Evolutionary conservation across 495 filamentous ascomycete genomes (phyloP).

Genomic region (Xylaria acuta): DNA sequence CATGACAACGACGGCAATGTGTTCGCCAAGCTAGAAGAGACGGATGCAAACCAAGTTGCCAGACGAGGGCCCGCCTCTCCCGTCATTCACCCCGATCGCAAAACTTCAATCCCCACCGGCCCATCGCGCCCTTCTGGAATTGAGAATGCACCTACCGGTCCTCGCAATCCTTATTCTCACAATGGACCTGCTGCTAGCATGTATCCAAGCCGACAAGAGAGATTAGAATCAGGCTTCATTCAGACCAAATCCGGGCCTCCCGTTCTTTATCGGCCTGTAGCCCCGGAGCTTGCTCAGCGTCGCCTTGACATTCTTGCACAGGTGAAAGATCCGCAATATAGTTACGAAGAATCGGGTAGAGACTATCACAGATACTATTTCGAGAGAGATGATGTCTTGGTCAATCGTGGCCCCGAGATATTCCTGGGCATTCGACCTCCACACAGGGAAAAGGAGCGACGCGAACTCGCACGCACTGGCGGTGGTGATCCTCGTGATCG

Average conservation of each 20-base stretch:
- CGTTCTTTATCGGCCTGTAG: conserved; percentile 55
- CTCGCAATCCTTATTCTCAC: conserved; percentile 35
- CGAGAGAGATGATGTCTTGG: conserved; percentile 70
- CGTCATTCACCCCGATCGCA: conserved; percentile 33
- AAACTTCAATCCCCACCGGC: conserved; percentile 41
- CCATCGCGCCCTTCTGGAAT: conserved; percentile 48
- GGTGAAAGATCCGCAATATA: conserved; percentile 55
- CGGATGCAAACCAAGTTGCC: conserved; percentile 30
- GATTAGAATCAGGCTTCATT: conserved; percentile 24
- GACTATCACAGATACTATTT: conserved; percentile 80
- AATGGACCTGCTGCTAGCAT: conserved; percentile 28
- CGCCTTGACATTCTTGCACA: conserved; percentile 70
- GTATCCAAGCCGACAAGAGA: conserved; percentile 26
- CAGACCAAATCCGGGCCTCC: conserved; percentile 44
- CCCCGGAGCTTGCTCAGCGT: conserved; percentile 59
- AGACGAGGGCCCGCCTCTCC: conserved; percentile 29
- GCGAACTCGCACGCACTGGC: conserved; percentile 33
- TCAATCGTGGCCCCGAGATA: conserved; percentile 78
- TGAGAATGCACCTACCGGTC: conserved; percentile 51
- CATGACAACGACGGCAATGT: conserved; percentile 61
- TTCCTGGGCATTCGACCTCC: conserved; percentile 62
- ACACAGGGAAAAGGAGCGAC: conserved; percentile 46
- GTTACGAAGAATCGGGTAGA: conserved; percentile 56
- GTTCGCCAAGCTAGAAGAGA: conserved; percentile 58
- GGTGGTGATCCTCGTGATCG: conserved; percentile 31